phyloP scores from a whole-genome alignment of 139 green algal genomes.

The Micractinium conductrix region DNA sequence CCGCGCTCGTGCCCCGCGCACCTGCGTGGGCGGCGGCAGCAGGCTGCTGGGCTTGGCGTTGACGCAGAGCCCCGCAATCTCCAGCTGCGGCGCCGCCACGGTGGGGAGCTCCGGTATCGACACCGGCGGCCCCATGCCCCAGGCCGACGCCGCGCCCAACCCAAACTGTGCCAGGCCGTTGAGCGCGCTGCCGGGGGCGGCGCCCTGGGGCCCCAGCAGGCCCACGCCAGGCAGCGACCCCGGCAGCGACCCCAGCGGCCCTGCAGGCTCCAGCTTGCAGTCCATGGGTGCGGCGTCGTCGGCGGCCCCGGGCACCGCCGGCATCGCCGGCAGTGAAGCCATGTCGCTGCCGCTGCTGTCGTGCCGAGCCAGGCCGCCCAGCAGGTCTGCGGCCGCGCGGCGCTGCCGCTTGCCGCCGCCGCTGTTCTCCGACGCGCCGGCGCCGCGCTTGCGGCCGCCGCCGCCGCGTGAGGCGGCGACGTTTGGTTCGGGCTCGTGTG shows the following conservation, averaged over 20 bases:
- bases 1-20: no score
- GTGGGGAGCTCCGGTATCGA: not conserved
- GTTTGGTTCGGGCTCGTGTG: slow-evolving; percentile 17
- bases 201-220: not conserved
- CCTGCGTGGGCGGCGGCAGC: slow-evolving; percentile 26
- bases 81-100: not conserved
- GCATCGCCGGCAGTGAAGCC: not conserved
- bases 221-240: not conserved
- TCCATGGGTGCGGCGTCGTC: not conserved
- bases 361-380: not conserved
- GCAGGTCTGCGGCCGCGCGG: not conserved
- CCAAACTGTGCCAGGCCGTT: not conserved
- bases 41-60: slow-evolving; percentile 34
- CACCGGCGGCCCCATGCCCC: not conserved
- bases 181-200: slow-evolving; percentile 4
- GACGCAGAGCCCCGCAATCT: slow-evolving; percentile 17
- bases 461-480: not conserved
- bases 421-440: no score
- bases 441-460: not conserved
- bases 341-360: slow-evolving; percentile 21
- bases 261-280: not conserved
- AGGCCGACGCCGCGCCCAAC: not conserved
- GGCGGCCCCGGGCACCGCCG: not conserved
- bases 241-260: not conserved
- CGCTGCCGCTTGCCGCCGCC: slow-evolving; percentile 24